Evolutionary conservation across 2,329 filamentous ascomycete species (phyloP).

Genomic region (Graphiopsis chlorocephala): DNA sequence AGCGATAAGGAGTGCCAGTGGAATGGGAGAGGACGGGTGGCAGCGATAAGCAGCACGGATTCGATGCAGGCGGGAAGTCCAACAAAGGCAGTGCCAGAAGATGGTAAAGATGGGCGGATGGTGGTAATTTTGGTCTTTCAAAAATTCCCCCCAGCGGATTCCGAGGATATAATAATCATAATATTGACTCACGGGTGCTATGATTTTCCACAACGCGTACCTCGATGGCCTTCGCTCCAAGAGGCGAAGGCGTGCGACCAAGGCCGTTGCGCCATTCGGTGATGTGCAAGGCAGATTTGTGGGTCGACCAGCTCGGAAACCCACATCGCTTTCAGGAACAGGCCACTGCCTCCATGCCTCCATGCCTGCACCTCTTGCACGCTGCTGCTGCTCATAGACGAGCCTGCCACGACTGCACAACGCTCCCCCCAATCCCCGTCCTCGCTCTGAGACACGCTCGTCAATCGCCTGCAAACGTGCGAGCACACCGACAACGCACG

Average conservation of each 20-base stretch:
- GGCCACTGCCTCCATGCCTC: neutral
- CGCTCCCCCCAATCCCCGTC: conserved; percentile 5
- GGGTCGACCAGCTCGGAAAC: neutral
- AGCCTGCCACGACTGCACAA: neutral
- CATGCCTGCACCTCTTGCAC: neutral
- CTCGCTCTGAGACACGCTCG: conserved; percentile 9
- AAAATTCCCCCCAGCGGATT: neutral
- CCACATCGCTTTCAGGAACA: conserved; percentile 1
- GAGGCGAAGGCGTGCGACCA: conserved; percentile 13
- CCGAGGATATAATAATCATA: neutral
- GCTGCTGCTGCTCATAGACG: neutral
- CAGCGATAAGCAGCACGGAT: neutral
- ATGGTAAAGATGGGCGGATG: neutral
- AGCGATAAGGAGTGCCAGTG: conserved; percentile 2
- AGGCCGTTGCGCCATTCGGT: conserved; percentile 11
- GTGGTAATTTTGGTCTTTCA: neutral
- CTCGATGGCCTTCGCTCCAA: conserved; percentile 11
- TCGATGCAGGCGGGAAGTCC: neutral
- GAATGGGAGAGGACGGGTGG: neutral
- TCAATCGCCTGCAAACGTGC: neutral
- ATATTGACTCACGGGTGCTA: conserved; percentile 10
- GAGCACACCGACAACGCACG: neutral
- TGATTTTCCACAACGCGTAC: conserved; percentile 9
- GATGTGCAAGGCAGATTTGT: conserved; percentile 13
- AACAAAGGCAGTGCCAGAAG: neutral